phyloP scores from a whole-genome alignment of 2,329 filamentous ascomycete genomes.

The Fusarium sambucinum region DNA sequence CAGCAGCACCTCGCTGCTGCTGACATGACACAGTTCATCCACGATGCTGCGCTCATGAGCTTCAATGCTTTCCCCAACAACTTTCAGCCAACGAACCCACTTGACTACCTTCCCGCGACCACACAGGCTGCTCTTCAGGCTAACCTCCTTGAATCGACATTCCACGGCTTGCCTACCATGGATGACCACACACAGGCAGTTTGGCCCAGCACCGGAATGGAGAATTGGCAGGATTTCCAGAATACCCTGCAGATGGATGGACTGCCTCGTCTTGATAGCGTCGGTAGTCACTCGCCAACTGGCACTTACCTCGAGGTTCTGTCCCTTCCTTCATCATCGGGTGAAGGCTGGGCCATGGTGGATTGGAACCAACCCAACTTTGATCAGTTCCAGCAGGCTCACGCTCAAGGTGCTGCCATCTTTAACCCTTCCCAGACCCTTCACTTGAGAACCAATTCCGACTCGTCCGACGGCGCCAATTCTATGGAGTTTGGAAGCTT shows the following conservation, averaged over 20 bases:
- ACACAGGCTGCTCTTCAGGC: constrained; percentile 74
- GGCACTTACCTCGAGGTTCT: constrained; percentile 82
- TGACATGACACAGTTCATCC: constrained; percentile 66
- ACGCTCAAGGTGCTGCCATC: constrained; percentile 72
- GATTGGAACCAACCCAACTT: constrained; percentile 77
- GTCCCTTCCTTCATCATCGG: constrained; percentile 83
- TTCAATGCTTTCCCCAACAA: constrained; percentile 65
- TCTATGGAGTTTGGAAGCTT: constrained; percentile 80
- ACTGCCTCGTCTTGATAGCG: constrained; percentile 55
- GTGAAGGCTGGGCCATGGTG: constrained; percentile 88
- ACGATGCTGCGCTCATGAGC: constrained; percentile 68
- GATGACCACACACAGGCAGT: constrained; percentile 66
- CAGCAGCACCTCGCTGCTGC: constrained; percentile 55
- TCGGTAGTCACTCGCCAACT: constrained; percentile 61
- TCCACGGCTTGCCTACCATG: constrained; percentile 68
- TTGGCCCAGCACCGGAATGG: constrained; percentile 72
- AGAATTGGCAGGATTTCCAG: constrained; percentile 85
- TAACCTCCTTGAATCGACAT: constrained; percentile 73
- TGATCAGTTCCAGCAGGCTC: constrained; percentile 69
- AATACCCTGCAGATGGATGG: constrained; percentile 67
- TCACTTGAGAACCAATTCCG: constrained; percentile 87
- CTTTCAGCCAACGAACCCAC: constrained; percentile 67
- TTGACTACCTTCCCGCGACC: constrained; percentile 72
- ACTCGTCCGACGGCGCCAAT: constrained; percentile 80
- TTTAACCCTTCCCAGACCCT: constrained; percentile 94